A percentile compares a stretch with the other conserved stretches of the same genome.
Evolutionary conservation across 441 rosid genomes (phyloP).

Genomic region (Corymbia citriodora): DNA sequence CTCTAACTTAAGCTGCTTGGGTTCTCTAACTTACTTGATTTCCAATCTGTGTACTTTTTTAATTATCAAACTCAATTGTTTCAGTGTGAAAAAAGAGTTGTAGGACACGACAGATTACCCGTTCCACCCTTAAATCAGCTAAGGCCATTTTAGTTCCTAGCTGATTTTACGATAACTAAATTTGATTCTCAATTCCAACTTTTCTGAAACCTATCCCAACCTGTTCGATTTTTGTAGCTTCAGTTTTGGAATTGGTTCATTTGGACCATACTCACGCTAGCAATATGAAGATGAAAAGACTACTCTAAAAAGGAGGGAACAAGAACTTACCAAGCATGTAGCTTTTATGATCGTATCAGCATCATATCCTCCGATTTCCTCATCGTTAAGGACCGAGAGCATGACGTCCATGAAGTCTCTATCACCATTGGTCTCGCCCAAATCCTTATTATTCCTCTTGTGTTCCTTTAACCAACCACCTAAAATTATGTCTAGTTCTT

Average conservation of each 20-base stretch:
- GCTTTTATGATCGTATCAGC: slow-evolving; percentile 24
- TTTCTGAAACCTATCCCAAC: not conserved
- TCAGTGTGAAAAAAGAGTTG: not conserved
- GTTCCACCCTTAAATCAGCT: no score
- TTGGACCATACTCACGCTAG: no score
- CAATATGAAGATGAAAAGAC: no score
- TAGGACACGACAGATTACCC: no score
- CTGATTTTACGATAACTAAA: no score
- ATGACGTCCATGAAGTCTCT: slow-evolving; percentile 32
- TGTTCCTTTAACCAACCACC: slow-evolving; percentile 50
- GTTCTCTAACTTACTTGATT: not conserved
- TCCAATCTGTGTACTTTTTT: not conserved
- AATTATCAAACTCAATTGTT: not conserved
- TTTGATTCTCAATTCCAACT: no score
- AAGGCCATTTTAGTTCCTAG: no score
- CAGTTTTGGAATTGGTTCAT: no score
- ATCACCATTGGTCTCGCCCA: not conserved
- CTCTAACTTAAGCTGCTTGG: no score
- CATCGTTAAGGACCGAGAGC: slow-evolving; percentile 7
- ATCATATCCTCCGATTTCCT: slow-evolving; percentile 2
- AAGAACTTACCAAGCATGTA: not conserved
- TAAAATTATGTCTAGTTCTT: slow-evolving; percentile 26
- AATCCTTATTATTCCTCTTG: slow-evolving; percentile 19
- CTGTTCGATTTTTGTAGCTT: no score
- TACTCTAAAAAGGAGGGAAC: not conserved